phyloP scores from a whole-genome alignment of 2,329 filamentous ascomycete genomes.

The Huntiella bhutanensis region DNA sequence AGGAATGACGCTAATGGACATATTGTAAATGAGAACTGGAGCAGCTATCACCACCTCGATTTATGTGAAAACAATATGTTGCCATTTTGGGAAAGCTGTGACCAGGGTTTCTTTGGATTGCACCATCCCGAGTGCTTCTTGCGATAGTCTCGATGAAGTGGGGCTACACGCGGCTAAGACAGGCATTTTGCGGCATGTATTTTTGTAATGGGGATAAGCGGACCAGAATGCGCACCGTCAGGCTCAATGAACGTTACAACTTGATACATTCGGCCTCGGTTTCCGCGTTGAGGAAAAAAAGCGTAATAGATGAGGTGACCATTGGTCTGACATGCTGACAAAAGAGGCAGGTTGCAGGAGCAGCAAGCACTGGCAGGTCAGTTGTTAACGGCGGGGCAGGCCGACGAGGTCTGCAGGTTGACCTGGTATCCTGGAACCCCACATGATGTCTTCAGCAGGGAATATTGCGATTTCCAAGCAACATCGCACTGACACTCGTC shows the following conservation, averaged over 20 bases:
- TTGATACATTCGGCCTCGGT: not conserved
- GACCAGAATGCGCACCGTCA: too few relatives aligned
- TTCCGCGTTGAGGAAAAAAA: too few relatives aligned
- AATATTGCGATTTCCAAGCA: constrained; percentile 10
- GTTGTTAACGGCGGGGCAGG: not conserved
- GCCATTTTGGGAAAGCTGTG: constrained; percentile 13
- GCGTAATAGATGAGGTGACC: too few relatives aligned
- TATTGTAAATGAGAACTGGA: too few relatives aligned
- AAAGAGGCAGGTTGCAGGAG: not conserved
- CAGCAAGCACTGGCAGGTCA: not conserved
- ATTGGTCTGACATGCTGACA: too few relatives aligned
- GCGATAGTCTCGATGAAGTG: constrained; percentile 19
- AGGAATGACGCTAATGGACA: too few relatives aligned
- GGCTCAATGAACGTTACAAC: not conserved
- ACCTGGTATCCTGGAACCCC: not conserved
- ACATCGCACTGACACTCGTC: not conserved
- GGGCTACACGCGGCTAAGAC: not conserved
- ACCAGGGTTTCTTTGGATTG: constrained; percentile 37
- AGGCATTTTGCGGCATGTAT: too few relatives aligned
- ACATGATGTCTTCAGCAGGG: constrained; percentile 4
- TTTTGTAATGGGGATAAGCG: too few relatives aligned
- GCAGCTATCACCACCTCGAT: too few relatives aligned
- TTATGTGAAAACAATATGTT: constrained; percentile 14
- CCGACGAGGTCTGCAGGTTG: not conserved
- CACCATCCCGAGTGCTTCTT: constrained; percentile 29